phyloP scores from a whole-genome alignment of 441 rosid genomes.

The Mallotus repandus region DNA sequence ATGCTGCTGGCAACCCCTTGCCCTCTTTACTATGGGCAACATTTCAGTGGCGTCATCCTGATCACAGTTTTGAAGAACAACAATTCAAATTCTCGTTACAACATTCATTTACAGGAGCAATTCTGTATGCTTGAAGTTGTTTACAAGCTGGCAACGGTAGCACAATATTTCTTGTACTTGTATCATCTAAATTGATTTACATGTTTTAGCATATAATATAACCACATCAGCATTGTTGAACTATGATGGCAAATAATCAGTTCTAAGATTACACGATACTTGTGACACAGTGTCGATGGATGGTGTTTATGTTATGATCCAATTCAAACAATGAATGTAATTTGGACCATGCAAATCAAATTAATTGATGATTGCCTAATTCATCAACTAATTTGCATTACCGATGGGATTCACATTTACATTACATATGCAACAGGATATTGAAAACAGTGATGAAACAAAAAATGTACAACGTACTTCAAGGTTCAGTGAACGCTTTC shows the following conservation, averaged over 20 bases:
- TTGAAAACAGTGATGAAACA: background rate
- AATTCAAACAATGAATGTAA: background rate
- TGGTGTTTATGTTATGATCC: background rate
- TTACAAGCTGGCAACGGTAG: background rate
- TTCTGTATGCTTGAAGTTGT: background rate
- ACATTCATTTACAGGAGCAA: background rate
- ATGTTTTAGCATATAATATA: background rate
- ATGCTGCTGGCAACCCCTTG: constrained; percentile 34
- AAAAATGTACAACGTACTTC: constrained; percentile 33
- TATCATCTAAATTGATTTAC: background rate
- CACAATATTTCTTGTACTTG: background rate
- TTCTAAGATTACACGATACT: background rate
- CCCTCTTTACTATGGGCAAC: constrained; percentile 43
- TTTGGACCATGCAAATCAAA: background rate
- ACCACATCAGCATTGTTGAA: background rate
- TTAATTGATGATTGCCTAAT: background rate
- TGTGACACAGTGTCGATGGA: background rate
- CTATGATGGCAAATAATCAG: too few species aligned
- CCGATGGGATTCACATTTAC: too few species aligned
- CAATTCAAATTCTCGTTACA: background rate
- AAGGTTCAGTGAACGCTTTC: constrained; percentile 46
- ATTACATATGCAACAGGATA: too few species aligned
- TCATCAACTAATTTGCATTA: background rate
- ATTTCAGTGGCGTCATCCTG: constrained; percentile 35
- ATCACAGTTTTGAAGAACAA: constrained; percentile 26